Evolutionary conservation across 2,329 filamentous ascomycete species (phyloP).

Genomic region (Myotisia sp.): DNA sequence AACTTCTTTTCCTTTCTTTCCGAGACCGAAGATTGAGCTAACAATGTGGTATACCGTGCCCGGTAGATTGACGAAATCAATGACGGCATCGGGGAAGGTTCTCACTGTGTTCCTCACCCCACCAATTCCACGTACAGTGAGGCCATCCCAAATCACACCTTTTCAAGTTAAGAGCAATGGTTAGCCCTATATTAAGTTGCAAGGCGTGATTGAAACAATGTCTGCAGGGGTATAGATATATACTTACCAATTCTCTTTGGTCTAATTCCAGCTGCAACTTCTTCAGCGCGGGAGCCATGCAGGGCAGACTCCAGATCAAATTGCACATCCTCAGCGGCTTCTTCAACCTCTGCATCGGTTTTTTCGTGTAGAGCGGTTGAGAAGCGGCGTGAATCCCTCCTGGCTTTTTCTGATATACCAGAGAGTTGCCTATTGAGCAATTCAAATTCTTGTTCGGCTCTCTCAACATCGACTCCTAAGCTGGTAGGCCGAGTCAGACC

Average conservation of each 20-base stretch:
- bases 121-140: conserved; percentile 63
- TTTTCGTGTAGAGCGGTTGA: conserved; percentile 18
- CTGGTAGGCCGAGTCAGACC: conserved; percentile 21
- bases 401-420: conserved; percentile 24
- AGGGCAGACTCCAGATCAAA: conserved; percentile 67
- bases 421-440: conserved; percentile 28
- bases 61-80: conserved; percentile 62
- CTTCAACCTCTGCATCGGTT: conserved; percentile 40
- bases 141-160: conserved; percentile 60
- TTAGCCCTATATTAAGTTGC: neutral
- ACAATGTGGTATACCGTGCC: conserved; percentile 48
- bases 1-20: conserved; percentile 54
- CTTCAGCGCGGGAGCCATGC: conserved; percentile 55
- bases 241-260: conserved; percentile 55
- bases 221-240: too few species aligned
- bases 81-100: conserved; percentile 65
- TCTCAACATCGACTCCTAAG: conserved; percentile 35
- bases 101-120: conserved; percentile 57
- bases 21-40: conserved; percentile 47
- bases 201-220: neutral
- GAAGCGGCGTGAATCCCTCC: conserved; percentile 22
- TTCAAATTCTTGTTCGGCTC: conserved; percentile 31
- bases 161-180: too few species aligned
- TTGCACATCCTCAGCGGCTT: conserved; percentile 34
- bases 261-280: conserved; percentile 63